Base-by-base conservation (phyloP, 371 early-diverging fungal species). In the Mortierella sp. region DNA sequence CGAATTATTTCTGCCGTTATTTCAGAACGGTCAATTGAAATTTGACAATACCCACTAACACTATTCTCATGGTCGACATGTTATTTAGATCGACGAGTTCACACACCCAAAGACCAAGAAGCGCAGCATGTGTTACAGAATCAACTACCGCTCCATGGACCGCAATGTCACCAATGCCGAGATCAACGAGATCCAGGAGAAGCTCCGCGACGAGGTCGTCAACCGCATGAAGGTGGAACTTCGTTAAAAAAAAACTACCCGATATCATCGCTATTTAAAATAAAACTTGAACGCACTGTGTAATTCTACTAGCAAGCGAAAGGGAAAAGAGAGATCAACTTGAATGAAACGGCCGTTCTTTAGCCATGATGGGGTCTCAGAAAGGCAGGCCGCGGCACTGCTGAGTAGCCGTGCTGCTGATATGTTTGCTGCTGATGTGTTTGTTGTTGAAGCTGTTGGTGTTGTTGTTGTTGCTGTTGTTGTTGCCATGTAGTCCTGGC, bases 151-250 rank as follows among this genome's bases (percentile, higher is more conserved):
- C 76, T 95, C 97, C 9, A 96, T 94, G 96, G 97, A 97, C 86
- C 92, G 98, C 81, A 98, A 94, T 73, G 93, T 98, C 5, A 97
- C 97, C 21, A 97, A 99, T 82, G 95, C 94, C 48, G 99, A 98
- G 82, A 96, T 99, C 80, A 98, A 99, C 83, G 89, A 76, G 46
- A 93, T 98, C 26, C 99, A 98, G 88, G 95, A 95, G 51, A 88
- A 88, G 50, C 92, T 98, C 11, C 94, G 97, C 24, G 80, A 87
- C 4, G 89, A 88, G n/a, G 91, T 97, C 31, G 93, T 90, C 34
- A 73, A 89, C 19, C 89, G 93, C 78, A 92, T 96, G 61, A 89
- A 91, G 19, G 96, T 98, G 16, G 93, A 95, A 67, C 89, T 98
- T 46, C 94, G 98, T 74, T 97, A 91, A 77, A 77, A 24, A n/a